A percentile compares a stretch with the other conserved stretches of the same genome.
Evolutionary conservation across 805 yeast genomes (phyloP).

Genomic region (Sugiyamaella mastotermitis): DNA sequence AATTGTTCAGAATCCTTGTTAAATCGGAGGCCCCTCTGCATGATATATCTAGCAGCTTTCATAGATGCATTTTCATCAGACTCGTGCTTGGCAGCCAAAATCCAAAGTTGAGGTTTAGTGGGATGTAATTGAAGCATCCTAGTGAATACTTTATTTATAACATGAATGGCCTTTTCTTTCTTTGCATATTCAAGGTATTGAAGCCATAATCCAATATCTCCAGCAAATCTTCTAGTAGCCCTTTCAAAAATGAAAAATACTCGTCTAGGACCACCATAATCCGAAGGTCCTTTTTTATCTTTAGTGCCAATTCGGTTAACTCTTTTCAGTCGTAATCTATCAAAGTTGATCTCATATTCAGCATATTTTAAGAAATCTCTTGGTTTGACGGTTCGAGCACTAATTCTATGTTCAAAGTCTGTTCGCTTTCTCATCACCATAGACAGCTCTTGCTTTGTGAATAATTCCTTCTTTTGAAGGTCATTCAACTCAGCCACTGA

Average conservation of each 20-base stretch:
- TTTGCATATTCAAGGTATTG: slow-evolving; percentile 55
- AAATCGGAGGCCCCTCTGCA: slow-evolving; percentile 80
- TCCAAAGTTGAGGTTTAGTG: slow-evolving; percentile 85
- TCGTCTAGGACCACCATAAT: slow-evolving; percentile 81
- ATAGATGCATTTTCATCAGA: slow-evolving; percentile 84
- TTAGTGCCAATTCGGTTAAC: slow-evolving; percentile 48
- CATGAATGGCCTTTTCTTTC: slow-evolving; percentile 26
- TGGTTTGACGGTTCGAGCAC: slow-evolving; percentile 74
- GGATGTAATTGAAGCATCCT: slow-evolving; percentile 82
- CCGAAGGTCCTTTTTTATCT: slow-evolving; percentile 47
- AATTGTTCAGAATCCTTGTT: slow-evolving; percentile 65
- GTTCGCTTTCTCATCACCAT: slow-evolving; percentile 88
- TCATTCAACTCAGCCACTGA: slow-evolving; percentile 68
- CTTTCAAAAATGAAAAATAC: slow-evolving; percentile 78
- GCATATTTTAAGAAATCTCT: slow-evolving; percentile 74
- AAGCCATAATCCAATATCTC: slow-evolving; percentile 72
- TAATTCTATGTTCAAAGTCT: slow-evolving; percentile 87
- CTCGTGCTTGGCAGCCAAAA: slow-evolving; percentile 91
- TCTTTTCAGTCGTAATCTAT: slow-evolving; percentile 68
- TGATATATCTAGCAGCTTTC: slow-evolving; percentile 77
- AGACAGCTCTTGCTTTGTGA: slow-evolving; percentile 74
- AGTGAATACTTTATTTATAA: slow-evolving; percentile 55
- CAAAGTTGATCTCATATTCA: slow-evolving; percentile 74
- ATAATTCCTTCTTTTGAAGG: slow-evolving; percentile 70
- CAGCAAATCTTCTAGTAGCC: slow-evolving; percentile 74